phyloP scores from a whole-genome alignment of 1,284 basidiomycete genomes.

The Bjerkandera adusta region DNA sequence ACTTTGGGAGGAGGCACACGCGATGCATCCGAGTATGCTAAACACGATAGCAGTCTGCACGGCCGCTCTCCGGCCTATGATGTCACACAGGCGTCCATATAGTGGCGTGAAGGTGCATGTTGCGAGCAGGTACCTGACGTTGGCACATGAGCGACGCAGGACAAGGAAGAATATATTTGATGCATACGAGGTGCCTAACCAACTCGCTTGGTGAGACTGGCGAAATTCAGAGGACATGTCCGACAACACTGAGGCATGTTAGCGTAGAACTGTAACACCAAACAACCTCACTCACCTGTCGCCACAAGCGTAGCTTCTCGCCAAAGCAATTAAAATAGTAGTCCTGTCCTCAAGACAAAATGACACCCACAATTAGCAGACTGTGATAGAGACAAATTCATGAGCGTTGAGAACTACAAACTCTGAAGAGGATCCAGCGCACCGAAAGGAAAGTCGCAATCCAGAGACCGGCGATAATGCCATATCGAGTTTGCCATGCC shows the following conservation, averaged over 20 bases:
- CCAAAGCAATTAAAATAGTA: neutral
- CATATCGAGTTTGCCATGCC: constrained; percentile 44
- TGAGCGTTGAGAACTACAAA: neutral
- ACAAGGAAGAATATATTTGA: neutral
- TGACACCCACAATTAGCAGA: neutral
- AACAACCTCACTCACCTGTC: neutral
- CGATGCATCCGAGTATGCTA: constrained; percentile 61
- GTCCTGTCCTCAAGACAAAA: neutral
- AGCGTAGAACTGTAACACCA: neutral
- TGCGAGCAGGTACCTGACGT: constrained; percentile 61
- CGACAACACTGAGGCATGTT: constrained; percentile 50
- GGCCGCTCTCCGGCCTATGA: constrained; percentile 69
- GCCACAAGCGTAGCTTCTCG: constrained; percentile 1
- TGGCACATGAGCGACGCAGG: constrained; percentile 5
- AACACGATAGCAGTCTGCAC: constrained; percentile 64
- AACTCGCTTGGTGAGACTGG: constrained; percentile 68
- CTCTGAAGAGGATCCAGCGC: too few species aligned
- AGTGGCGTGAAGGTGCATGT: constrained; percentile 76
- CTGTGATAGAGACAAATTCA: neutral
- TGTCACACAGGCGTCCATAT: constrained; percentile 71
- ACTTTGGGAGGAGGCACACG: constrained; percentile 64
- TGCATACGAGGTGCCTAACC: constrained; percentile 66
- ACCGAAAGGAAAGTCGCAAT: constrained; percentile 61
- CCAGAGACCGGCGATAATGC: constrained; percentile 62
- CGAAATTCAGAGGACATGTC: constrained; percentile 74